phyloP scores from a whole-genome alignment of 768 basidiomycete genomes.

The Phlegmacium glaucopus region DNA sequence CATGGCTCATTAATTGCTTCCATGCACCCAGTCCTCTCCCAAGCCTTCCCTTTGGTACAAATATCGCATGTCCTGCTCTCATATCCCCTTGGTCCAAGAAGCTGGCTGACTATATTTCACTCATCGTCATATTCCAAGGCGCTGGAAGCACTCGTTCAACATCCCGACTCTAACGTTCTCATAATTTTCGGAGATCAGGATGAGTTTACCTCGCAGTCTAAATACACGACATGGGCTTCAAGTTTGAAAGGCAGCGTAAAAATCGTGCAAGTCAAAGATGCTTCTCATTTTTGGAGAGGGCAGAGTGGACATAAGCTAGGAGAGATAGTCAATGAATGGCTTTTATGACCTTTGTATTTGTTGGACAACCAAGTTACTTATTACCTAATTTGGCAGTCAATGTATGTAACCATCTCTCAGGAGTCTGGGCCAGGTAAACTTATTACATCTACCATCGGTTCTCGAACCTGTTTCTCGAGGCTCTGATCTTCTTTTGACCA shows the following conservation, averaged over 20 bases:
- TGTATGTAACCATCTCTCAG: neutral
- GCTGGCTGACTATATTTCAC: constrained; percentile 68
- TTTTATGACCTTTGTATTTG: constrained; percentile 25
- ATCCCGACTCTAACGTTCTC: constrained; percentile 50
- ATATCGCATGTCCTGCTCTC: constrained; percentile 71
- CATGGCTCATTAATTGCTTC: constrained; percentile 75
- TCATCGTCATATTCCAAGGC: constrained; percentile 49
- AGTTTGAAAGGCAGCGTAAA: constrained; percentile 31
- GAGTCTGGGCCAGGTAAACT: too few relatives aligned
- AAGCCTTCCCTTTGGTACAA: constrained; percentile 31
- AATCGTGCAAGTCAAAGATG: constrained; percentile 42
- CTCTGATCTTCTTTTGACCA: neutral
- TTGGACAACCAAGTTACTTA: too few relatives aligned
- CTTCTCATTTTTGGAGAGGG: constrained; percentile 68
- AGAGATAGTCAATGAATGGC: constrained; percentile 29
- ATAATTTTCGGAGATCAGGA: constrained; percentile 67
- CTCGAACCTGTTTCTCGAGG: constrained; percentile 2
- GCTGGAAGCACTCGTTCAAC: constrained; percentile 46
- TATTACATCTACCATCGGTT: too few relatives aligned
- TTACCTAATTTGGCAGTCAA: too few relatives aligned
- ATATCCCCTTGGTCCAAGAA: constrained; percentile 69
- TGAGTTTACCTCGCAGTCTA: constrained; percentile 59
- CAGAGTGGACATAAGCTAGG: constrained; percentile 24
- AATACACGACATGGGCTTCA: constrained; percentile 55
- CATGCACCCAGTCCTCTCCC: constrained; percentile 48